Percentiles rank a stretch among this genome's conserved stretches.
Evolutionary conservation across 306 rosid genomes (phyloP).

Genomic region (Cucurbita moschata): DNA sequence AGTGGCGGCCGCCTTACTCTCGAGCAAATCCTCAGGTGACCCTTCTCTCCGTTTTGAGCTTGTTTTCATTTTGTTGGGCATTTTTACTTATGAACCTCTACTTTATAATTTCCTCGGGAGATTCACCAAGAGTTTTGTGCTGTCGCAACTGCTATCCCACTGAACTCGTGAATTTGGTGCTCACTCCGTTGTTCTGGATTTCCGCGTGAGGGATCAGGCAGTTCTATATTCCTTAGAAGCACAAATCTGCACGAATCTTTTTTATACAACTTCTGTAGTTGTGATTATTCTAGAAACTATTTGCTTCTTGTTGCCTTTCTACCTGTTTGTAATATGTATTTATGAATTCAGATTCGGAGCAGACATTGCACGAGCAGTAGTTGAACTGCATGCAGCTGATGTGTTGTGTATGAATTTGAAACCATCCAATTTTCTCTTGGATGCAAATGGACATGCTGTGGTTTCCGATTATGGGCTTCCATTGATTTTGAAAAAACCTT

Average conservation of each 20-base stretch:
- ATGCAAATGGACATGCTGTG: conserved; percentile 72
- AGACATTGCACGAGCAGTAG: conserved; percentile 94
- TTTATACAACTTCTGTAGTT: background rate
- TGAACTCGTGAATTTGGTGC: background rate
- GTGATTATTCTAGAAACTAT: background rate
- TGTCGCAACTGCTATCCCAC: background rate
- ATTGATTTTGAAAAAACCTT: conserved; percentile 82
- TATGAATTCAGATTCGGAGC: conserved; percentile 71
- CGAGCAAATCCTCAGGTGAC: conserved; percentile 89
- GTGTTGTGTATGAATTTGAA: conserved; percentile 93
- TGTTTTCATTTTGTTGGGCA: background rate
- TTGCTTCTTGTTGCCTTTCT: background rate
- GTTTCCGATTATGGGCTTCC: conserved; percentile 98
- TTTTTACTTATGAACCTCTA: background rate
- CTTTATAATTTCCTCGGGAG: background rate
- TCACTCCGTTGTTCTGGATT: background rate
- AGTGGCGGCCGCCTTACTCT: conserved; percentile 91
- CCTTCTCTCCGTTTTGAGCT: background rate
- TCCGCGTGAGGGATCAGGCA: background rate
- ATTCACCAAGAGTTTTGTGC: background rate
- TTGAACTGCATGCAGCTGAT: conserved; percentile 97
- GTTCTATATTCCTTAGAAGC: background rate
- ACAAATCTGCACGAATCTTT: background rate
- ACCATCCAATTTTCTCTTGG: conserved; percentile 97
- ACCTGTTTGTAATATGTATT: conserved; percentile 4